phyloP scores from a whole-genome alignment of 2,329 filamentous ascomycete species.

The Septoria linicola region DNA sequence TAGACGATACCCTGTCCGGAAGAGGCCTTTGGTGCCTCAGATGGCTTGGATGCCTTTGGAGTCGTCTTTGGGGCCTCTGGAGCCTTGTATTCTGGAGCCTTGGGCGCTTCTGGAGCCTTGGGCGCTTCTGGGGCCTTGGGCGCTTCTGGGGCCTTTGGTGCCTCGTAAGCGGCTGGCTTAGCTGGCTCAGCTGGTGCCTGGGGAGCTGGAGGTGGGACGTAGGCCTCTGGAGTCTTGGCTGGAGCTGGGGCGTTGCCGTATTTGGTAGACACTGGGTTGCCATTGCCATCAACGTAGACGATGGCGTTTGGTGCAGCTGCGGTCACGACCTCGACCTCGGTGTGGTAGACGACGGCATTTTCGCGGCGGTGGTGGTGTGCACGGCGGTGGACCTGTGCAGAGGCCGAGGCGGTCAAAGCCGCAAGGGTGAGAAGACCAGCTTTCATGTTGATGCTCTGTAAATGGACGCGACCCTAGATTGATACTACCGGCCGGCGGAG shows the following conservation, averaged over 20 bases:
- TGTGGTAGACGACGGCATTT: constrained; percentile 28
- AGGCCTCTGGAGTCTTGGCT: constrained; percentile 12
- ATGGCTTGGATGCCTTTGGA: constrained; percentile 15
- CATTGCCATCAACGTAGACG: constrained; percentile 61
- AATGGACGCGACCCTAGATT: constrained; percentile 10
- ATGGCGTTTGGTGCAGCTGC: constrained; percentile 51
- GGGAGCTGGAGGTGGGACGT: constrained; percentile 17
- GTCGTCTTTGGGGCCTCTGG: neutral
- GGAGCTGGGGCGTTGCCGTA: constrained; percentile 15
- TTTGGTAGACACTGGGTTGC: constrained; percentile 39
- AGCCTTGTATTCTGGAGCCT: constrained; percentile 15
- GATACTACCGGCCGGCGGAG: constrained; percentile 29
- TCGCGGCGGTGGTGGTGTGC: constrained; percentile 41
- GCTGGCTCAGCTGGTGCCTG: constrained; percentile 15
- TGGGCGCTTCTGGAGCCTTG: constrained; percentile 14
- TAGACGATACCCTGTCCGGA: constrained; percentile 55
- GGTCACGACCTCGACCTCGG: constrained; percentile 40
- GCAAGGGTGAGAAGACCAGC: constrained; percentile 33
- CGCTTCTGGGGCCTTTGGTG: constrained; percentile 19
- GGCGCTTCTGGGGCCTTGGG: constrained; percentile 16
- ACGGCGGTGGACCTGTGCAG: constrained; percentile 34
- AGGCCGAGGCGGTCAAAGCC: constrained; percentile 28
- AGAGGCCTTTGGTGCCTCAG: constrained; percentile 4
- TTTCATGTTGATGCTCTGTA: constrained; percentile 32
- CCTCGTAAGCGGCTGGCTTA: neutral